These are phyloP conservation scores for Lotus japonicus DNA, from an alignment of 306 rosid species.

Conservation along the genomic window DNA sequence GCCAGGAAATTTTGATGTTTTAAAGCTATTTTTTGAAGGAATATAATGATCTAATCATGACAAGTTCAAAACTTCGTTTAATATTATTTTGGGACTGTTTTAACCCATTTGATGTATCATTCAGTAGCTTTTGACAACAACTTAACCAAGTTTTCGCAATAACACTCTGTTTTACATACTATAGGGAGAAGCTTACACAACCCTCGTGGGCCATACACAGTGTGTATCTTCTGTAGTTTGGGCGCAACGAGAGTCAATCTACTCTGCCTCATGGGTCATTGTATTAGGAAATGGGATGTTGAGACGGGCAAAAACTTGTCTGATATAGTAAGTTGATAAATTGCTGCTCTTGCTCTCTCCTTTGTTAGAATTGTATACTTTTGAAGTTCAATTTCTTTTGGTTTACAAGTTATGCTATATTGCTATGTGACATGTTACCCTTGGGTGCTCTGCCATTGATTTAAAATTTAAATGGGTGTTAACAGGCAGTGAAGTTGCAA, in stretches of 20 bases:
- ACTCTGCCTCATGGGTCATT: constrained; percentile 94
- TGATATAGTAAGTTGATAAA: constrained; percentile 49
- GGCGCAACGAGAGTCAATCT: constrained; percentile 63
- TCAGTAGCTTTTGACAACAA: not conserved
- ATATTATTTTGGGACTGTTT: not conserved
- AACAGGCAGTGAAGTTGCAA: not conserved
- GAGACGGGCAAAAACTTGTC: constrained; percentile 62
- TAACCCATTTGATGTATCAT: not conserved
- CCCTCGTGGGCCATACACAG: constrained; percentile 90
- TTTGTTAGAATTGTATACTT: not conserved
- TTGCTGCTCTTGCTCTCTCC: not conserved
- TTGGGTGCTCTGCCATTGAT: not conserved
- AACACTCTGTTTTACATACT: constrained; percentile 6
- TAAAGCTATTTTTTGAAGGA: not conserved
- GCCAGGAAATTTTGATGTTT: not conserved
- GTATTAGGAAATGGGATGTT: constrained; percentile 77
- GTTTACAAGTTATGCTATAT: not conserved
- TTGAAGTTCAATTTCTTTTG: not conserved
- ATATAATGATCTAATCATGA: not conserved
- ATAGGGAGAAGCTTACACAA: constrained; percentile 66
- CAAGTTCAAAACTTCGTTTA: not conserved
- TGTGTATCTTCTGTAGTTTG: constrained; percentile 78
- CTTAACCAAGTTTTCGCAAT: not conserved
- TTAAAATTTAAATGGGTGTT: not conserved
- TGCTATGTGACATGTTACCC: not conserved